Base-by-base conservation (phyloP, 1,139 yeast genomes). In the Scheffersomyces illinoinensis region DNA sequence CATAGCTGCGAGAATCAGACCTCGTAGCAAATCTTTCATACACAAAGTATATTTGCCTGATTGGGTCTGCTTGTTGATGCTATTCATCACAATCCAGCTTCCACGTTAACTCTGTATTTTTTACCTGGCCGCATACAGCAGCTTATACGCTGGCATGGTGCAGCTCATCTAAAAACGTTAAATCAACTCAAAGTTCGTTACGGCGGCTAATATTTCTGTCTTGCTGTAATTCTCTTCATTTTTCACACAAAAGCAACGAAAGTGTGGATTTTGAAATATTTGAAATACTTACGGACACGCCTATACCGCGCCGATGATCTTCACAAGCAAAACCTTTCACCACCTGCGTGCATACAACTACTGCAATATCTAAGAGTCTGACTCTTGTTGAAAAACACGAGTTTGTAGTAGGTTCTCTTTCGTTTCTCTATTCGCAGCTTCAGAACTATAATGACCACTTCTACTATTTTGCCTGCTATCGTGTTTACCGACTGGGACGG, bases 401-500 rank as follows among this genome's bases (percentile, higher is more conserved):
- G 43, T 8, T 33, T 8, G 43, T 33, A 33, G 17, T 12, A 14
- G 43, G 5, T 33, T 33, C 43, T 33, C 43, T 33, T 33, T 33
- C 4, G 17, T 33, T 33, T 12, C 43, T 33, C 17, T 12, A 10
- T 10, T 14, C 14, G 1, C 43, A 33, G 17, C 17, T 12, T 33
- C 43, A 33, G 12, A 33, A 7, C 43, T 14, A 33, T 10, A 33
- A 33, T 33, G 43, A 33, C 43, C 10, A 33, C 43, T 33, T 33
- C 43, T 12, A 10, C 43, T 33, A 12, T 69, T 33, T 74, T 76
- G 47, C 77, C 76, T 65, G 95, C 96, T 58, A 91, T 95, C 68
- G 90, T 95, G 50, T 95, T 95, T 78, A 91, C 98, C 56, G 99
- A 95, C 75, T 95, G 96, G 87, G 99, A 95, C 73, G 99, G 99